A percentile compares a stretch with the other conserved stretches of the same genome.
Conservation (phyloP, 768 basidiomycete genomes). For the Cyclocybe aegerita region DNA sequence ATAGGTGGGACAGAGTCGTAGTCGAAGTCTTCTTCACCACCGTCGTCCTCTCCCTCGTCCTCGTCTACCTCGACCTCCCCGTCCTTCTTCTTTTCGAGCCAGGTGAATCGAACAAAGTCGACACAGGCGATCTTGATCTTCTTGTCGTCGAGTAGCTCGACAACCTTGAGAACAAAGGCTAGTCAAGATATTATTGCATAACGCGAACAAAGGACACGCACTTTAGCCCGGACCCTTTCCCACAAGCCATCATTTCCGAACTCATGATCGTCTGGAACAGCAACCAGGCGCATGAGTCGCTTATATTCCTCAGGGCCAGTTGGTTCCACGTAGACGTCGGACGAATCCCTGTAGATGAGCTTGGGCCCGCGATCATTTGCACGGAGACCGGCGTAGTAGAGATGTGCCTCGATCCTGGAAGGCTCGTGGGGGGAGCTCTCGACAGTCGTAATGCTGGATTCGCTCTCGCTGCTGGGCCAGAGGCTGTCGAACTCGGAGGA, state of each 20-base stretch:
- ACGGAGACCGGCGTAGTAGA: slow-evolving; percentile 33
- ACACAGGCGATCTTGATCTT: slow-evolving; percentile 23
- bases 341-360: slow-evolving; percentile 34
- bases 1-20: slow-evolving; percentile 21
- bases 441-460: slow-evolving; percentile 13
- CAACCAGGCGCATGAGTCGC: slow-evolving; percentile 28
- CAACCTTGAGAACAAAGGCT: slow-evolving; percentile 32
- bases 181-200: slow-evolving; percentile 25
- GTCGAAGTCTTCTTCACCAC: slow-evolving; percentile 15
- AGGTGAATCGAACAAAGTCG: slow-evolving; percentile 30
- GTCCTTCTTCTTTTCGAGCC: slow-evolving; percentile 18
- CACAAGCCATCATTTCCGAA: slow-evolving; percentile 29
- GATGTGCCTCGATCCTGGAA: slow-evolving; percentile 23
- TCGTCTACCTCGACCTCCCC: slow-evolving; percentile 17
- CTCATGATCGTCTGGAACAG: slow-evolving; percentile 25
- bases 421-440: slow-evolving; percentile 21
- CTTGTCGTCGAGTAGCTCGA: slow-evolving; percentile 18
- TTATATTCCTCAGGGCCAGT: slow-evolving; percentile 26
- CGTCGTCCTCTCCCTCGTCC: slow-evolving; percentile 2
- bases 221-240: slow-evolving; percentile 29
- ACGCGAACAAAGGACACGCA: slow-evolving; percentile 28
- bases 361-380: slow-evolving; percentile 26
- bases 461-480: slow-evolving; percentile 9
- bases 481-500: background rate
- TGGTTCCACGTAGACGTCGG: slow-evolving; percentile 27